Percentiles rank a stretch among this genome's conserved stretches.
These are phyloP conservation scores for Otatea glauca DNA, from an alignment of 176 grass and related monocot genomes.

Conservation along the genomic window DNA sequence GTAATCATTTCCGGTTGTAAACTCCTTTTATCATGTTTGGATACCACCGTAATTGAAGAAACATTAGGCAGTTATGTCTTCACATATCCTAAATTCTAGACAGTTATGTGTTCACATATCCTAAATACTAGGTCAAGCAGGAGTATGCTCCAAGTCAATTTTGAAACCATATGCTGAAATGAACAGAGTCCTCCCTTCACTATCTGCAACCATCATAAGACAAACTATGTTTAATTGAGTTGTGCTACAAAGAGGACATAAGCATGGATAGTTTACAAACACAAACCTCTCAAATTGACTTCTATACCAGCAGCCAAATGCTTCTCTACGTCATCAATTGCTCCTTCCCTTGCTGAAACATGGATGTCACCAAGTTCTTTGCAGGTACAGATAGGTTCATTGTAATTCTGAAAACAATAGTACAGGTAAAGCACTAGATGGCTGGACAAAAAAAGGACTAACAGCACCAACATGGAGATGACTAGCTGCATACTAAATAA, in stretches of 20 bases:
- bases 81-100: too few relatives aligned
- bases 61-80: too few relatives aligned
- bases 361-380: slow-evolving; percentile 86
- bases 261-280: slow-evolving; percentile 34
- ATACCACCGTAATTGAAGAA: too few relatives aligned
- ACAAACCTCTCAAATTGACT: slow-evolving; percentile 90
- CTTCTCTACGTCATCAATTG: slow-evolving; percentile 64
- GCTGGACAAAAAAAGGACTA: background rate
- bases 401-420: slow-evolving; percentile 2
- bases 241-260: slow-evolving; percentile 25
- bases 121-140: too few relatives aligned
- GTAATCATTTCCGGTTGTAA: too few relatives aligned
- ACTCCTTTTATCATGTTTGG: too few relatives aligned
- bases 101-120: too few relatives aligned
- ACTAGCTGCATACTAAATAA: background rate
- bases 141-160: too few relatives aligned
- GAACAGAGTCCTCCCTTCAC: too few relatives aligned
- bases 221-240: slow-evolving; percentile 28
- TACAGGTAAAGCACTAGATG: background rate
- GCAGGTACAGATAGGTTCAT: slow-evolving; percentile 35
- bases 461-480: background rate
- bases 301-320: slow-evolving; percentile 67
- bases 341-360: slow-evolving; percentile 89
- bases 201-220: slow-evolving; percentile 50
- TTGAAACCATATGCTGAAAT: too few relatives aligned